A percentile compares a stretch with the other conserved stretches of the same genome.
These are phyloP conservation scores for Suillus plorans DNA, from an alignment of 768 basidiomycete species.

Conservation along the genomic window DNA sequence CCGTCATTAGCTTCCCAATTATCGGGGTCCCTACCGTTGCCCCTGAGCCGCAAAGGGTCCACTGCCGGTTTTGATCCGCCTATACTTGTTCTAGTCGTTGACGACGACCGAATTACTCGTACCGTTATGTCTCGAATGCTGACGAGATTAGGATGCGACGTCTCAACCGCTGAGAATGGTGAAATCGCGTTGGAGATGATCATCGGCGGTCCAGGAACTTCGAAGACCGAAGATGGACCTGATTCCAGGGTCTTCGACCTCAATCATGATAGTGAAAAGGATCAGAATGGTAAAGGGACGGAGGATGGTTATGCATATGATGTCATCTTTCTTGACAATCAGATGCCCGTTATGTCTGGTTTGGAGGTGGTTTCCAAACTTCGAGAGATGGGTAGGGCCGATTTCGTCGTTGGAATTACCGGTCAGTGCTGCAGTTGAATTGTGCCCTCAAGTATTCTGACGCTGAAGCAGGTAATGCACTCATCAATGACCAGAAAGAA, in stretches of 20 bases:
- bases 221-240: not conserved
- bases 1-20: constrained; percentile 2
- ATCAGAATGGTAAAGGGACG: not conserved
- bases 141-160: constrained; percentile 73
- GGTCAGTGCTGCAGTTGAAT: constrained; percentile 36
- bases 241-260: constrained; percentile 13
- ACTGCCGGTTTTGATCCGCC: constrained; percentile 43
- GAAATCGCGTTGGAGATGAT: constrained; percentile 74
- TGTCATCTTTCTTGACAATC: constrained; percentile 64
- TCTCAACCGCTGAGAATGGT: constrained; percentile 85
- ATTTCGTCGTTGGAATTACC: constrained; percentile 84
- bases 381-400: constrained; percentile 59
- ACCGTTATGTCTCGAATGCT: constrained; percentile 79
- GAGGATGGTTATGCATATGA: constrained; percentile 31
- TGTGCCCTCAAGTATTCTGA: constrained; percentile 7
- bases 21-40: constrained; percentile 7
- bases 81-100: constrained; percentile 74
- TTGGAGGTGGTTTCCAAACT: constrained; percentile 64
- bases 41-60: constrained; percentile 13
- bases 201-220: constrained; percentile 35
- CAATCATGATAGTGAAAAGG: not conserved
- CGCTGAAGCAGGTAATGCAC: constrained; percentile 48
- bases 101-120: constrained; percentile 80
- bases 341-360: constrained; percentile 83
- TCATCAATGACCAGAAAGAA: constrained; percentile 64